A percentile compares a stretch with the other conserved stretches of the same genome.
Conservation (phyloP, 2,329 filamentous ascomycete species). For the Diaporthe humulicola region DNA sequence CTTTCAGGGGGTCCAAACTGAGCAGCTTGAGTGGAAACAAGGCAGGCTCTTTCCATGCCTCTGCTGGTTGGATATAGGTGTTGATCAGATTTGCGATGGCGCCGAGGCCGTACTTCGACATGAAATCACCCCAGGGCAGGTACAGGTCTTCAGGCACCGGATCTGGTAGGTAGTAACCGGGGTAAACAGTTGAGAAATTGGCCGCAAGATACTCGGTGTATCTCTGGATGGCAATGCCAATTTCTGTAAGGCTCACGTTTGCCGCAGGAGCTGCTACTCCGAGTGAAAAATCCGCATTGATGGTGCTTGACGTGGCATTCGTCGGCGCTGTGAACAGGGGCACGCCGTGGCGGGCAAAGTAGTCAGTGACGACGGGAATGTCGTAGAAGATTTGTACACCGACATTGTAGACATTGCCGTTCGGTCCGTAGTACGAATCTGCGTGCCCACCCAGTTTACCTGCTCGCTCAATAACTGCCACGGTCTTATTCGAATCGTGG, state of each 20-base stretch:
- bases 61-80: background rate
- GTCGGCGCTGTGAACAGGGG: conserved; percentile 23
- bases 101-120: conserved; percentile 15
- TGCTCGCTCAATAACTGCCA: background rate
- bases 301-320: background rate
- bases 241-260: conserved; percentile 13
- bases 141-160: conserved; percentile 32
- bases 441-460: conserved; percentile 43
- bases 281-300: conserved; percentile 21
- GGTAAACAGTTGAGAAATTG: conserved; percentile 31
- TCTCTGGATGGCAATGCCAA: background rate
- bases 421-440: conserved; percentile 43
- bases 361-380: conserved; percentile 53
- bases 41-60: conserved; percentile 20
- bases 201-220: conserved; percentile 19
- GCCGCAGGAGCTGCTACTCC: conserved; percentile 16
- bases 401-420: conserved; percentile 42
- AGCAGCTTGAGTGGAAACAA: conserved; percentile 26
- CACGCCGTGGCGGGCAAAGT: conserved; percentile 53
- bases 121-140: conserved; percentile 28
- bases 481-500: background rate
- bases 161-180: conserved; percentile 39
- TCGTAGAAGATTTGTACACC: conserved; percentile 43
- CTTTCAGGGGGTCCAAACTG: conserved; percentile 7
- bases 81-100: conserved; percentile 37